A percentile compares a stretch with the other conserved stretches of the same genome.
Evolutionary conservation across 140 eudicot genomes (phyloP).

Genomic region (Bidens hawaiensis): DNA sequence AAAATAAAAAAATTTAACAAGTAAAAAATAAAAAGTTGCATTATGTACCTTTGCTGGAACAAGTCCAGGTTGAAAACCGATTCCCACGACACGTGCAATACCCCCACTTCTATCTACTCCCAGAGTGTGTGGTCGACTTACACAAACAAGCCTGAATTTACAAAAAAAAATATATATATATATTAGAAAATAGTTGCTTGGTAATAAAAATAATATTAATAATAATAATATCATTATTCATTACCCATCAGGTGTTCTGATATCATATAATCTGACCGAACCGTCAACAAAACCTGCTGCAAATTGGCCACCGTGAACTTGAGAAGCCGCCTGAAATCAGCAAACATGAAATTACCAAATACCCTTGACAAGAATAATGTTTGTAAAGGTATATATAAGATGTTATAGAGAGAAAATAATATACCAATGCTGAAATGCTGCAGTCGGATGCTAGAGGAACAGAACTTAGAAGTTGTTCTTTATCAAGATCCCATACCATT

Average conservation of each 20-base stretch:
- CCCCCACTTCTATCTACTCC: slow-evolving; percentile 59
- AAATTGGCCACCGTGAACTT: slow-evolving; percentile 78
- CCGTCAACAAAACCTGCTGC: slow-evolving; percentile 94
- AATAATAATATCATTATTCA: not conserved
- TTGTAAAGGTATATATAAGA: not conserved
- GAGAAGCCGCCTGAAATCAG: slow-evolving; percentile 67
- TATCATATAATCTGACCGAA: slow-evolving; percentile 71
- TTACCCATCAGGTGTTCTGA: slow-evolving; percentile 84
- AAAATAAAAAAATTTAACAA: not conserved
- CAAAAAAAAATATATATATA: not conserved
- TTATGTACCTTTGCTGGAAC: slow-evolving; percentile 84
- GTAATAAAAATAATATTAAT: not conserved
- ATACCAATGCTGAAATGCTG: slow-evolving; percentile 84
- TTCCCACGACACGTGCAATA: slow-evolving; percentile 75
- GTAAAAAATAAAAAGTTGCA: not conserved
- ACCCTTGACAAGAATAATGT: not conserved
- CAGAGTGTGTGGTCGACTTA: slow-evolving; percentile 62
- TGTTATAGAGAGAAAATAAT: not conserved
- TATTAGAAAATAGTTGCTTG: not conserved
- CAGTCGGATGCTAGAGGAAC: slow-evolving; percentile 66
- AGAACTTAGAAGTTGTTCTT: slow-evolving; percentile 71
- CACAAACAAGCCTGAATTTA: slow-evolving; percentile 66
- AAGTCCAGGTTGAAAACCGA: slow-evolving; percentile 96
- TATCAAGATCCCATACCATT: slow-evolving; percentile 89
- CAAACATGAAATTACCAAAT: not conserved